Evolutionary conservation across 1,284 basidiomycete genomes (phyloP), one percentile per base, ranked within the genome.

Genomic region (Ustanciosporium gigantosporum): DNA sequence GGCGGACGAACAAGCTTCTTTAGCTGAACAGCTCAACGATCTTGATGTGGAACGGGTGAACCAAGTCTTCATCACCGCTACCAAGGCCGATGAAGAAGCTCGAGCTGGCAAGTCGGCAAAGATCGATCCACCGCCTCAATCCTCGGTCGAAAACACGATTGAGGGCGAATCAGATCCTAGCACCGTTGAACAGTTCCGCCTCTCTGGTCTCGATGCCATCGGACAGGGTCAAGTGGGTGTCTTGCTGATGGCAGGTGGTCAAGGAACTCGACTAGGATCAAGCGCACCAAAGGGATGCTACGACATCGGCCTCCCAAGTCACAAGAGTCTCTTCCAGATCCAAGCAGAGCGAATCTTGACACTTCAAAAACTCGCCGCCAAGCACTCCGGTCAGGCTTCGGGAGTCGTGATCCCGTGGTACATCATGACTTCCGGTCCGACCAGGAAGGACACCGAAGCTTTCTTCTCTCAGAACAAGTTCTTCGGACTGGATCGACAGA

Each of bases 391-490:
- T 39, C 81, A 82, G 45, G 85, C 84, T 68, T 78, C 83, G 14
- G 83, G 84, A 3, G 67, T 70, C 24, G 86, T 88, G 42, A 85
- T 97, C 56, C 88, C 72, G 86, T 98, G 95, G 95, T 98, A 96
- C 82, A 86, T 99, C 74, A 99, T 99, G 95, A 98, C 94, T 49
- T 92, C 90, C 73, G 93, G 93, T 15, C 94, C 95, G 21, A 99
- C 95, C 22, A 85, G 92, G 57, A 81, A 81, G 48, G 88, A 88
- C 43, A 98, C 95, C 21, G 88, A 91, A 78, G 81, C 82, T 32
- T 98, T 89, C 82, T 97, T 98, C 80, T 81, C 81, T 53, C 81
- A 85, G 67, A 83, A 92, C 80, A 79, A 80, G 6, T 90, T 84
- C 82, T 99, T 98, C 78, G 94, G 94, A 4, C 83, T 99, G 47